Conservation (phyloP, 768 basidiomycete species). For the Auricularia heimuer region DNA sequence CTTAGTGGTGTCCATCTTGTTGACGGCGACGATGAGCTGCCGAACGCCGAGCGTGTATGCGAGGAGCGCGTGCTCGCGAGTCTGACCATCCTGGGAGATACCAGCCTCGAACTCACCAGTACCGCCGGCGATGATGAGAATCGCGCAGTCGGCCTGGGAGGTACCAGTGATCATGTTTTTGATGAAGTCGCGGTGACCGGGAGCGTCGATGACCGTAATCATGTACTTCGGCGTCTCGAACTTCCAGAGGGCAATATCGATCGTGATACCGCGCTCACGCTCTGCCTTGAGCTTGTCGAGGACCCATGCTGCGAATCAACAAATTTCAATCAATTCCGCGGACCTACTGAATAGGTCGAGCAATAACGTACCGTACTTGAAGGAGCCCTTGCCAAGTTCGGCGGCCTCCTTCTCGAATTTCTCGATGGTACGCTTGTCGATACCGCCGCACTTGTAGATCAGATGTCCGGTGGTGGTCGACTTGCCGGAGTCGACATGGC, state of each 20-base stretch:
- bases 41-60: slow-evolving; percentile 99
- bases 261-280: slow-evolving; percentile 99
- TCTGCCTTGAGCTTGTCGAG: slow-evolving; percentile 99
- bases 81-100: slow-evolving; percentile 99
- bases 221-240: slow-evolving; percentile 98
- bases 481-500: slow-evolving; percentile 92
- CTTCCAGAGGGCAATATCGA: slow-evolving; percentile 99
- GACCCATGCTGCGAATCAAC: slow-evolving; percentile 85
- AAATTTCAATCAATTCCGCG: too few relatives aligned
- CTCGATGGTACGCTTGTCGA: slow-evolving; percentile 99
- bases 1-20: slow-evolving; percentile 99
- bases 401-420: slow-evolving; percentile 99
- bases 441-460: slow-evolving; percentile 99
- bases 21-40: slow-evolving; percentile 99
- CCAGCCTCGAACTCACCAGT: slow-evolving; percentile 99
- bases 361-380: slow-evolving; percentile 74
- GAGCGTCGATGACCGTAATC: slow-evolving; percentile 98
- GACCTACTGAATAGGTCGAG: background rate
- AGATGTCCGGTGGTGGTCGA: slow-evolving; percentile 99
- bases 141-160: slow-evolving; percentile 98
- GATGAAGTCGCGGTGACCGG: slow-evolving; percentile 99
- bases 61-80: slow-evolving; percentile 98
- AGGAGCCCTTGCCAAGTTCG: slow-evolving; percentile 99
- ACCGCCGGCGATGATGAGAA: slow-evolving; percentile 98
- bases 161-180: slow-evolving; percentile 99